Evolutionary conservation across 2,329 filamentous ascomycete species (phyloP).

Genomic region (Ophiostoma perfectum): DNA sequence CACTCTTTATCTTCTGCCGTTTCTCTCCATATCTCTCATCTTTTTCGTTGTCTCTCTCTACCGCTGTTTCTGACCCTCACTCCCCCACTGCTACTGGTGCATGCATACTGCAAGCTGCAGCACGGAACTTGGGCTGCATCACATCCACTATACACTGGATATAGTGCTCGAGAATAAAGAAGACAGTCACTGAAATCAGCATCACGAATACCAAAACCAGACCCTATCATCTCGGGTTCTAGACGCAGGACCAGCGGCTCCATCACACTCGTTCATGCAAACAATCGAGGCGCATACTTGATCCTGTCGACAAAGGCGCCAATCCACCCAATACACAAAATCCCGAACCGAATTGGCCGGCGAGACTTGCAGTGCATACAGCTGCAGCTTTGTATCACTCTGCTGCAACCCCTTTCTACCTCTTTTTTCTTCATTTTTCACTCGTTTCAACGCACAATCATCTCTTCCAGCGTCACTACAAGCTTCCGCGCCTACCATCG

Average conservation of each 20-base stretch:
- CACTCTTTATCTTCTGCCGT: conserved; percentile 1
- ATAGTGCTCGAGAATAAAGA: not conserved
- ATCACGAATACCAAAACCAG: not conserved
- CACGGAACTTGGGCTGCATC: conserved; percentile 1
- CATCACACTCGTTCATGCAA: conserved; percentile 22
- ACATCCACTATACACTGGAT: conserved; percentile 1
- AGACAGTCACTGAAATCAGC: not conserved
- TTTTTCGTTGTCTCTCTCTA: too few relatives aligned
- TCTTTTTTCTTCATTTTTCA: not conserved
- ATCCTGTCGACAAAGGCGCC: not conserved
- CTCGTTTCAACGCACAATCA: not conserved
- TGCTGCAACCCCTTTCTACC: conserved; percentile 6
- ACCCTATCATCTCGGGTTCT: not conserved
- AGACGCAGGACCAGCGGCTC: conserved; percentile 13
- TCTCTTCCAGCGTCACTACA: not conserved
- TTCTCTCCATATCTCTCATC: not conserved
- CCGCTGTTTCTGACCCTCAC: not conserved
- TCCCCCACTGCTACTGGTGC: not conserved
- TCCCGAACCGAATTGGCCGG: not conserved
- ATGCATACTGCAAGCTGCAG: not conserved
- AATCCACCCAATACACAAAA: not conserved
- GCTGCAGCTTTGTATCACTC: conserved; percentile 18
- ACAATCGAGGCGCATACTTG: not conserved
- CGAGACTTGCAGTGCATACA: conserved; percentile 17
- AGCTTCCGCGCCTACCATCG: too few relatives aligned